Conservation (phyloP, 73 alveolate genomes). For the Paramecium bursaria region DNA sequence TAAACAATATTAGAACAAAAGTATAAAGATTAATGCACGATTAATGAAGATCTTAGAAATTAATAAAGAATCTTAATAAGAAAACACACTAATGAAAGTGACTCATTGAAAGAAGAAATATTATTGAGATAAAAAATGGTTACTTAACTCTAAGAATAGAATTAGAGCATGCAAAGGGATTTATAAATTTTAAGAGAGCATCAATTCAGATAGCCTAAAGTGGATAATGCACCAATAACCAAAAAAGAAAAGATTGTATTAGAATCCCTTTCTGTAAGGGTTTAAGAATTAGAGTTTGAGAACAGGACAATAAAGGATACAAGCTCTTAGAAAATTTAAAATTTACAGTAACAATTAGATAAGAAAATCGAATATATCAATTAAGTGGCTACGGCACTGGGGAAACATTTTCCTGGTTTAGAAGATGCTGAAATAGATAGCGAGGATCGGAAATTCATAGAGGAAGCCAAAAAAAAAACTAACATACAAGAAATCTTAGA, state of each 20-base stretch:
- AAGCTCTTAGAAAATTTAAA: not conserved
- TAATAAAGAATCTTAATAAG: not conserved
- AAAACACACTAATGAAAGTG: constrained; percentile 40
- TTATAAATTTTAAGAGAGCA: constrained; percentile 8
- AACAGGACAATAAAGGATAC: constrained; percentile 3
- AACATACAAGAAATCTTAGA: constrained; percentile 46
- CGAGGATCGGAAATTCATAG: constrained; percentile 20
- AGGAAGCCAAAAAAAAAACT: not conserved
- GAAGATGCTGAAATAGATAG: constrained; percentile 18
- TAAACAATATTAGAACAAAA: not conserved
- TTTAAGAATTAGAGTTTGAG: constrained; percentile 41
- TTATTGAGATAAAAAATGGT: not conserved
- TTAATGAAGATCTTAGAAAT: constrained; percentile 22
- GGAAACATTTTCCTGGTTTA: constrained; percentile 14
- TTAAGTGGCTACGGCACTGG: not conserved
- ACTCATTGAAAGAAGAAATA: constrained; percentile 12
- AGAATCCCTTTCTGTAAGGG: constrained; percentile 60
- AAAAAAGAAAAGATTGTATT: constrained; percentile 48
- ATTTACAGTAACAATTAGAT: constrained; percentile 8
- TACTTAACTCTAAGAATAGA: not conserved
- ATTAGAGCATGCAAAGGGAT: not conserved
- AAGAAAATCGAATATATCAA: constrained; percentile 4
- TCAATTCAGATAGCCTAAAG: constrained; percentile 29
- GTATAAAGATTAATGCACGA: constrained; percentile 18
- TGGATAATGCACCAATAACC: constrained; percentile 18